Evolutionary conservation across 2,329 filamentous ascomycete genomes (phyloP).

Genomic region (Xylaria sp.): DNA sequence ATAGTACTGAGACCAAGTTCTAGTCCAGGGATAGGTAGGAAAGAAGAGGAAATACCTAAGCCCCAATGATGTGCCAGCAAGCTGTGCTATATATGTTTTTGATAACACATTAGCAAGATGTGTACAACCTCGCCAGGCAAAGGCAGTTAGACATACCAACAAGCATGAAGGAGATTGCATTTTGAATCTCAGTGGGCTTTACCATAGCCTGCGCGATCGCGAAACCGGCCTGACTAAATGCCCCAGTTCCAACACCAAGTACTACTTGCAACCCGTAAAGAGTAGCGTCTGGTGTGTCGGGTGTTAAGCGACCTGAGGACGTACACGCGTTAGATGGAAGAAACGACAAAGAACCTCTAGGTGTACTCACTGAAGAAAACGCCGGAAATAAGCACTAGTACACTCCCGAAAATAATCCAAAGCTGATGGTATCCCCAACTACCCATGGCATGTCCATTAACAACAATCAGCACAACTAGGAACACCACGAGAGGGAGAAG

Average conservation of each 20-base stretch:
- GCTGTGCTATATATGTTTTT: no score
- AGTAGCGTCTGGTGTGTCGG: neutral
- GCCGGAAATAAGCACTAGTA: neutral
- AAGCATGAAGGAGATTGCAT: neutral
- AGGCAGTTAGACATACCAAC: slow-evolving; percentile 1
- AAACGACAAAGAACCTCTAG: no score
- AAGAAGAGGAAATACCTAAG: no score
- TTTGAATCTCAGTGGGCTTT: neutral
- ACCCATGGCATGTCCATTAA: neutral
- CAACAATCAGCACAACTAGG: neutral
- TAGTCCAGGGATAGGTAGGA: no score
- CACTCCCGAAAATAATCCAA: neutral
- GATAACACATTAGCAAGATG: no score
- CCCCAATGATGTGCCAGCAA: no score
- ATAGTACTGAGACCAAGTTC: no score
- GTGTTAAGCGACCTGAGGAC: no score
- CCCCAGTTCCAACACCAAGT: neutral
- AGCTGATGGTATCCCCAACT: neutral
- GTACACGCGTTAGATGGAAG: no score
- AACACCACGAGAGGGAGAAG: neutral
- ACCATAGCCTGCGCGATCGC: neutral
- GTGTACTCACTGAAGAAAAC: neutral
- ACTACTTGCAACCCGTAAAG: neutral
- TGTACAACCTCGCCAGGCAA: no score
- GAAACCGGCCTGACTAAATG: neutral